phyloP scores from a whole-genome alignment of 2,329 filamentous ascomycete species.

The Periconia digitata region DNA sequence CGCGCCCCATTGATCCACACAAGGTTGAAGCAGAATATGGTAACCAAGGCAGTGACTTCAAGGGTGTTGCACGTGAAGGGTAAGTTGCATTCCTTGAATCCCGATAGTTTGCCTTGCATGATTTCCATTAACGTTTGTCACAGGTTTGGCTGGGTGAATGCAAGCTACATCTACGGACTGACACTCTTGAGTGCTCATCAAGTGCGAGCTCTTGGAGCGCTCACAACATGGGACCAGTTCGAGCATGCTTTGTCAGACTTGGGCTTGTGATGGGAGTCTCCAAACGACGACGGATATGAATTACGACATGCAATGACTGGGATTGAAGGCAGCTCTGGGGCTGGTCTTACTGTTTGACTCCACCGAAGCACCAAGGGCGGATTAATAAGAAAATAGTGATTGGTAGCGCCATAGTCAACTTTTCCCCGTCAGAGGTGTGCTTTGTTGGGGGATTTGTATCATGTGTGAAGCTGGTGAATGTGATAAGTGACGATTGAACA shows the following conservation, averaged over 20 bases:
- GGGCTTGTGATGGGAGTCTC: conserved; percentile 23
- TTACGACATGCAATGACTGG: conserved; percentile 6
- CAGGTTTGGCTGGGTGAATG: conserved; percentile 98
- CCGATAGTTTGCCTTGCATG: background rate
- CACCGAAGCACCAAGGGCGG: too few relatives aligned
- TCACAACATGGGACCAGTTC: conserved; percentile 85
- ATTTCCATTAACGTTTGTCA: conserved; percentile 27
- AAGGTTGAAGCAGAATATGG: conserved; percentile 96
- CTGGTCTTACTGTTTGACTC: too few relatives aligned
- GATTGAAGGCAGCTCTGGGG: background rate
- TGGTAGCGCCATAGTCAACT: too few relatives aligned
- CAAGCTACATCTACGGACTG: conserved; percentile 92
- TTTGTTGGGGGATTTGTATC: too few relatives aligned
- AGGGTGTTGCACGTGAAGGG: conserved; percentile 94
- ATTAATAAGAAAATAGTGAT: too few relatives aligned
- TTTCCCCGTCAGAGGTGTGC: too few relatives aligned
- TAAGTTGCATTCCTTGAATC: conserved; percentile 59
- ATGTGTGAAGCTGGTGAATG: too few relatives aligned
- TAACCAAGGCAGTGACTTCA: conserved; percentile 94
- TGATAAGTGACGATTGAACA: too few relatives aligned
- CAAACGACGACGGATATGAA: background rate
- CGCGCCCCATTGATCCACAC: conserved; percentile 83
- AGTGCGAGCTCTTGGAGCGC: conserved; percentile 81
- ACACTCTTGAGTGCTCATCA: conserved; percentile 87
- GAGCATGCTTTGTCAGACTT: conserved; percentile 61